Evolutionary conservation across 2,329 filamentous ascomycete genomes (phyloP).

Genomic region (Huntiella omanensis): DNA sequence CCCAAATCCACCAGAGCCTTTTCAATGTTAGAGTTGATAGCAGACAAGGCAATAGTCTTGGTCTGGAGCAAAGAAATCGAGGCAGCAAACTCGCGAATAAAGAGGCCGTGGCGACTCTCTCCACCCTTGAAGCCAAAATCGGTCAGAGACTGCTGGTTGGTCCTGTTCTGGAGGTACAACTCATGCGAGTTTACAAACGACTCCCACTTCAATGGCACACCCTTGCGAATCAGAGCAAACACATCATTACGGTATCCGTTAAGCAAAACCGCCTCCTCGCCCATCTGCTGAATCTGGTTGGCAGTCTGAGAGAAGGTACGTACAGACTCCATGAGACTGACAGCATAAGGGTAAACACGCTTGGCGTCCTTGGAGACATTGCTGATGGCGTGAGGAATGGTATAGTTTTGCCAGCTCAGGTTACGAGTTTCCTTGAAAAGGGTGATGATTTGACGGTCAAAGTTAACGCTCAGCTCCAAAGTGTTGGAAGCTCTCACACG

Average conservation of each 20-base stretch:
- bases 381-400: slow-evolving; percentile 82
- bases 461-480: slow-evolving; percentile 82
- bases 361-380: slow-evolving; percentile 98
- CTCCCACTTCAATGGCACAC: slow-evolving; percentile 84
- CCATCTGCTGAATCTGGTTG: slow-evolving; percentile 67
- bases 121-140: slow-evolving; percentile 33
- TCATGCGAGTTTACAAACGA: slow-evolving; percentile 97
- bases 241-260: slow-evolving; percentile 87
- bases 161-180: slow-evolving; percentile 42
- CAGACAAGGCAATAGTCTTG: slow-evolving; percentile 62
- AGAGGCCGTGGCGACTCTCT: slow-evolving; percentile 90
- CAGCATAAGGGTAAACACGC: slow-evolving; percentile 90
- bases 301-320: slow-evolving; percentile 78
- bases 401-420: slow-evolving; percentile 83
- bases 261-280: slow-evolving; percentile 68
- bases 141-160: slow-evolving; percentile 24
- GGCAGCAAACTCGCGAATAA: slow-evolving; percentile 80
- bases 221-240: slow-evolving; percentile 65
- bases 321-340: slow-evolving; percentile 98
- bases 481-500: slow-evolving; percentile 76
- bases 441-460: slow-evolving; percentile 90
- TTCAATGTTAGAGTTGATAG: slow-evolving; percentile 64
- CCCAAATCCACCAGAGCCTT: slow-evolving; percentile 69
- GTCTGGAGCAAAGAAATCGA: slow-evolving; percentile 74
- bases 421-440: slow-evolving; percentile 98